A percentile compares a stretch with the other conserved stretches of the same genome.
These are phyloP conservation scores for Albugo laibachii DNA, from an alignment of 352 stramenopile genomes.

Conservation along the genomic window DNA sequence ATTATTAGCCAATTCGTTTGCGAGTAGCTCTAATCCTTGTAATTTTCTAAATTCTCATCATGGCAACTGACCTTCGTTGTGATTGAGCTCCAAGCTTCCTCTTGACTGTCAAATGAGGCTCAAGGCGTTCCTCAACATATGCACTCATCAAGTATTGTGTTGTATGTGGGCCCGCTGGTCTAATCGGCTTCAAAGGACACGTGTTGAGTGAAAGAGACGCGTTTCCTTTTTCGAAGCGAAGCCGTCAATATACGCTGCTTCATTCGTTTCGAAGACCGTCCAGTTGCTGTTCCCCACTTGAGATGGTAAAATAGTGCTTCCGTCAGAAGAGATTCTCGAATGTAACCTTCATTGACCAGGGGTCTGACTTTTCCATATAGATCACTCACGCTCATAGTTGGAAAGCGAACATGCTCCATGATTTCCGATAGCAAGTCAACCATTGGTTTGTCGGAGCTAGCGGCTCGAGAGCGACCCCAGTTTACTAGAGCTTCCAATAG, in stretches of 20 bases:
- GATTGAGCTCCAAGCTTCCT: too few species aligned
- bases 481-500: conserved; percentile 61
- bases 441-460: conserved; percentile 14
- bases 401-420: conserved; percentile 70
- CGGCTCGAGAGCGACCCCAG: conserved; percentile 51
- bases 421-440: conserved; percentile 45
- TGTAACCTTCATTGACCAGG: conserved; percentile 38
- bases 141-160: too few species aligned
- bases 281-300: conserved; percentile 59
- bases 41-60: too few species aligned
- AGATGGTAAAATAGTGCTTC: conserved; percentile 75
- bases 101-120: too few species aligned
- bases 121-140: too few species aligned
- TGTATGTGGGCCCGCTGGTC: too few species aligned
- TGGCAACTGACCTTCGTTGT: too few species aligned
- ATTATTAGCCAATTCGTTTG: too few species aligned
- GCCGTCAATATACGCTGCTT: conserved; percentile 38
- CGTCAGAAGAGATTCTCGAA: conserved; percentile 46
- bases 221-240: conserved; percentile 60
- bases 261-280: conserved; percentile 30
- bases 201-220: conserved; percentile 75
- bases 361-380: conserved; percentile 71
- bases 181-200: conserved; percentile 31
- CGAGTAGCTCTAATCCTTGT: too few species aligned
- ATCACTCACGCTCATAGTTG: conserved; percentile 73